These are phyloP conservation scores for Paraphysoderma sedebokerense DNA, from an alignment of 371 early-diverging fungal genomes.

Conservation along the genomic window DNA sequence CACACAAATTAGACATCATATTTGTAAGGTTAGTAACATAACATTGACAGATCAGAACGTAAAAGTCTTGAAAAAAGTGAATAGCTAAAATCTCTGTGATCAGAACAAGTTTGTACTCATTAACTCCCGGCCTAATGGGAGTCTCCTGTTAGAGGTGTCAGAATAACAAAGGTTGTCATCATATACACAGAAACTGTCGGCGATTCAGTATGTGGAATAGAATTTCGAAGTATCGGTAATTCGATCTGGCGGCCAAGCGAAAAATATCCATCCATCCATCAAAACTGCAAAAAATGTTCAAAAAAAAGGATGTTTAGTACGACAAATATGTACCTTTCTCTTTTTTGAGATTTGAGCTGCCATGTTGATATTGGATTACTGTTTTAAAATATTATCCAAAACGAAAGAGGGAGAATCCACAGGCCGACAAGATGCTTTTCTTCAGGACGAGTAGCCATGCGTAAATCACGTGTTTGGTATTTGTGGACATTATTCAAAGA, in stretches of 20 bases:
- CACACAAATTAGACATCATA: not conserved
- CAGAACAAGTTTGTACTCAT: not conserved
- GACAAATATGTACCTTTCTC: not conserved
- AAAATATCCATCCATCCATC: too few relatives aligned
- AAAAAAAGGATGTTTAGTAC: not conserved
- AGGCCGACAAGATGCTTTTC: too few relatives aligned
- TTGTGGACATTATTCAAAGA: too few relatives aligned
- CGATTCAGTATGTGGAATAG: not conserved
- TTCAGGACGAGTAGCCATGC: too few relatives aligned
- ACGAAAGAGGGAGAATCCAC: too few relatives aligned
- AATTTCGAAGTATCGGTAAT: too few relatives aligned
- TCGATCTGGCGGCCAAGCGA: too few relatives aligned
- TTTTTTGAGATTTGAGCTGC: slow-evolving; percentile 1
- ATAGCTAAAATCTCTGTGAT: not conserved
- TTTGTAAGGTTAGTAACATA: not conserved
- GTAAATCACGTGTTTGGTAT: too few relatives aligned
- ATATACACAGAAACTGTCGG: not conserved
- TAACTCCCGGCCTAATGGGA: not conserved
- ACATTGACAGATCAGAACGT: not conserved
- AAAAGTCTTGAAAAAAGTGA: not conserved
- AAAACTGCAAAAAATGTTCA: not conserved
- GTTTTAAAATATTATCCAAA: too few relatives aligned
- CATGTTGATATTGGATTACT: not conserved
- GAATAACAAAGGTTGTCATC: not conserved
- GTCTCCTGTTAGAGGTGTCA: not conserved